These are phyloP conservation scores for Neofusicoccum parvum DNA, from an alignment of 2,329 filamentous ascomycete genomes.

Conservation along the genomic window DNA sequence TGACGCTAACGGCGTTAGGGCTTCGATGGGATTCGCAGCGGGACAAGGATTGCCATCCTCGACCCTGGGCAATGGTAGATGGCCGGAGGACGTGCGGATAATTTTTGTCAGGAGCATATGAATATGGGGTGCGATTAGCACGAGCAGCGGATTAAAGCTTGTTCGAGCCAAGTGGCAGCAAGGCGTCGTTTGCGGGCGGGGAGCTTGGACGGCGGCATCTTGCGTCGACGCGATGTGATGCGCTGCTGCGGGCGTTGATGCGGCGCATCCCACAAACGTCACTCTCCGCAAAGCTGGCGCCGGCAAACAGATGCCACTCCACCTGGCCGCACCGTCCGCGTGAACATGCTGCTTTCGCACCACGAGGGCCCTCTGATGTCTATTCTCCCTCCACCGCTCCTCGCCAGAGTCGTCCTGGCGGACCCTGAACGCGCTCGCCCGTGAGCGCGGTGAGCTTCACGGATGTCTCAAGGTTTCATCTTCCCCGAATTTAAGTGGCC, in stretches of 20 bases:
- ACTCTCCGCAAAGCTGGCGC: slow-evolving; percentile 4
- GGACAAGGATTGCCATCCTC: slow-evolving; percentile 4
- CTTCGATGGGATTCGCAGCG: neutral
- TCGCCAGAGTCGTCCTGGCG: neutral
- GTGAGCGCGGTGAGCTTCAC: slow-evolving; percentile 2
- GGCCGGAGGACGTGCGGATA: neutral
- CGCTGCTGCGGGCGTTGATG: slow-evolving; percentile 1
- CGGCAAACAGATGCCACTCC: slow-evolving; percentile 9
- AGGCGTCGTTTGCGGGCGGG: neutral
- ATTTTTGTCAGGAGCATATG: neutral
- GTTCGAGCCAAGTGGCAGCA: neutral
- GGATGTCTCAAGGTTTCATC: neutral
- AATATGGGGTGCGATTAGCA: neutral
- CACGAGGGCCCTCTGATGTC: neutral
- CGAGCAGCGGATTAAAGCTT: neutral
- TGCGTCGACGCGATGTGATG: slow-evolving; percentile 1
- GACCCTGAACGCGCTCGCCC: neutral
- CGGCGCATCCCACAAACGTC: slow-evolving; percentile 17
- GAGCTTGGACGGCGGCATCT: too few species aligned
- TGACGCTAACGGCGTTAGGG: slow-evolving; percentile 1
- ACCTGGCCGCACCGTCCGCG: slow-evolving; percentile 1
- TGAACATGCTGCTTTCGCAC: neutral
- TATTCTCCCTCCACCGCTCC: neutral
- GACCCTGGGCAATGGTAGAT: neutral
- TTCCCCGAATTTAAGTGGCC: neutral